Evolutionary conservation across 2,329 filamentous ascomycete genomes (phyloP), one percentile per base, ranked within the genome.

Genomic region (Claviceps digitariae): DNA sequence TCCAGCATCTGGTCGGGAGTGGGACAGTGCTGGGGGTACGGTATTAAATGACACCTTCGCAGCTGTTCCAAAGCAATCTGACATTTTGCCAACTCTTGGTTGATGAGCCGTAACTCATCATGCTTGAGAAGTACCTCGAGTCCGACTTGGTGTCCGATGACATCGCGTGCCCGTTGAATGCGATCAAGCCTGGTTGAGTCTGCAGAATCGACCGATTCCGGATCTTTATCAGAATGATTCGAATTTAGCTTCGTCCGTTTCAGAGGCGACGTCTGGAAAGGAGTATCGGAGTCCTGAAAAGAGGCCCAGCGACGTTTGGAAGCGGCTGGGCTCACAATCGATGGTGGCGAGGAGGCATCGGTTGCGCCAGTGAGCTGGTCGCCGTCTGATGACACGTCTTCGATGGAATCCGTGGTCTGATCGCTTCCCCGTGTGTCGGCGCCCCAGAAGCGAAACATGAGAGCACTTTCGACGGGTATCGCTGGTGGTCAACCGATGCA

Each of bases 51-150:
- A 70, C 90, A 96, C 56, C 93, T 84, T 61, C 93, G 86, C 57
- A 98, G 75, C 71, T 97, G 93, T 71, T 98, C 93, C 60, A 97
- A 77, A 12, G 90, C 89, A 58, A 90, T 75, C 72, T 97, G 90
- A 65, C 90, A 96, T 73, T 96, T 97, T 59, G 89, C 91, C 59
- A 97, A 78, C 72, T 97, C 93, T 70, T 95, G 90, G 65, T 97
- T 89, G 67, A 97, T 95, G 60, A 95, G 76, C 54, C 90, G 87
- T 55, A 97, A 73, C 72, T 98, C 93, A 63, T 93, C 83, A 69
- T 98, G 93, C 75, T 96, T 97, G 66, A 94, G 73, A 58, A 97
- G 73, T 52, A 97, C 90, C 72, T 96, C 90, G 59, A 93, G 80
- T 63, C 90, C 87, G 67, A 97, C 85, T 69, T 96, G 87, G 57